Evolutionary conservation across 345 rosid genomes (phyloP), one percentile per base, ranked within the genome.

Genomic region (Cardiospermum halicacabum): DNA sequence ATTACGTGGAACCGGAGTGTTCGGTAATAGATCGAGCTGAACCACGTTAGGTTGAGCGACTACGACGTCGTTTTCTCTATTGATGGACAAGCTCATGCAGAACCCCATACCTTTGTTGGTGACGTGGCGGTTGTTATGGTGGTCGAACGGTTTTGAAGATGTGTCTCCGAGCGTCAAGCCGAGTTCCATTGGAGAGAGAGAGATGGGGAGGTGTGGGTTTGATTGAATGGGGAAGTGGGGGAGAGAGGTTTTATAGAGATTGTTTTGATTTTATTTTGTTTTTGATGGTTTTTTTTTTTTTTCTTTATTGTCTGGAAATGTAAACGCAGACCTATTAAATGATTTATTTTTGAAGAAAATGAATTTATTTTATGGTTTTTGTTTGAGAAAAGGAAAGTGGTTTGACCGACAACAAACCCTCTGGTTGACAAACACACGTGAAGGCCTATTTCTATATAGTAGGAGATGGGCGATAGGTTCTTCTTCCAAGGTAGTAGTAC

Each of bases 1-100:
- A 61, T 50, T 42, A 40, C 69, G 69, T 18, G 66, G 69, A 18
- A 73, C 78, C 25, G 78, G 74, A 13, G 71, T 66, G 47, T 66
- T 55, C 1, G 78, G 78, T 7, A 74, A 56, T 18, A 74, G 78
- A 74, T 74, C 71, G 34, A 74, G 78, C 71, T 69, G 78, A 42
- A 69, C 5, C 15, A 73, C n/a, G n/a, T n/a, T 53, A 43, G 70
- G 69, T 36, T 32, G n/a, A 11, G 34, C 8, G 1, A 26, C 27
- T 1, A 27, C 40, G n/a, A 28, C 26, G 24, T 25, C 13, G 4
- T 9, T 59, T 18, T n/a, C 15, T 32, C 3, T 11, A 19, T 30
- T 39, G 51, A 74, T 50, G 2, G 78, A 69, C 19, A 69, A 42
- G 37, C 26, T 68, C 74, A 70, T 66, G 69, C 78, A 69, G 40